phyloP scores from a whole-genome alignment of 2,329 filamentous ascomycete species.

The Sporothrix globosa region DNA sequence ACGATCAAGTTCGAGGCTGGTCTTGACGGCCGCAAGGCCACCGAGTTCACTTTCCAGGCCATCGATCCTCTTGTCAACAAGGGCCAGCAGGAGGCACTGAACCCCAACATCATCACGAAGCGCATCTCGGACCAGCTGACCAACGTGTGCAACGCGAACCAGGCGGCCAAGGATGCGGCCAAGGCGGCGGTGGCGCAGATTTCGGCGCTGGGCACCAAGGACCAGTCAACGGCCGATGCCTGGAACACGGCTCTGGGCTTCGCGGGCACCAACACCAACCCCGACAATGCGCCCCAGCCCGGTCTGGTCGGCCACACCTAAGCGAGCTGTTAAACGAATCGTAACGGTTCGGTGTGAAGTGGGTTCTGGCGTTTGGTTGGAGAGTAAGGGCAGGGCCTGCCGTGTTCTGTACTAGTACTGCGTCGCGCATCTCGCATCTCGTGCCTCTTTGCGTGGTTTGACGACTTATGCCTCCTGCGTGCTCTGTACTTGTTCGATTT shows the following conservation, averaged over 20 bases:
- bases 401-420: conserved; percentile 12
- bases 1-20: conserved; percentile 64
- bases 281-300: conserved; percentile 45
- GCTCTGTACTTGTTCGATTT: conserved; percentile 8
- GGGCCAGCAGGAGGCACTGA: conserved; percentile 68
- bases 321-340: background rate
- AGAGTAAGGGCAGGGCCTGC: conserved; percentile 2
- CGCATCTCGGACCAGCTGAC: conserved; percentile 69
- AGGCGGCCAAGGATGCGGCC: conserved; percentile 60
- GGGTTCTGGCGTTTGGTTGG: background rate
- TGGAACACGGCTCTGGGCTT: conserved; percentile 51
- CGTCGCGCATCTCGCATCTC: background rate
- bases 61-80: conserved; percentile 63
- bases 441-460: conserved; percentile 4
- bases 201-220: conserved; percentile 42
- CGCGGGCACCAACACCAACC: conserved; percentile 46
- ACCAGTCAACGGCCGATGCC: conserved; percentile 46
- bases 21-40: conserved; percentile 57
- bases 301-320: conserved; percentile 47
- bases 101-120: conserved; percentile 75
- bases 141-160: conserved; percentile 67
- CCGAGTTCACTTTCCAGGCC: conserved; percentile 70
- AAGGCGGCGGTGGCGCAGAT: conserved; percentile 53
- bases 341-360: background rate
- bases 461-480: background rate